Evolutionary conservation across 768 basidiomycete genomes (phyloP).

Genomic region (Mycena haematopus): DNA sequence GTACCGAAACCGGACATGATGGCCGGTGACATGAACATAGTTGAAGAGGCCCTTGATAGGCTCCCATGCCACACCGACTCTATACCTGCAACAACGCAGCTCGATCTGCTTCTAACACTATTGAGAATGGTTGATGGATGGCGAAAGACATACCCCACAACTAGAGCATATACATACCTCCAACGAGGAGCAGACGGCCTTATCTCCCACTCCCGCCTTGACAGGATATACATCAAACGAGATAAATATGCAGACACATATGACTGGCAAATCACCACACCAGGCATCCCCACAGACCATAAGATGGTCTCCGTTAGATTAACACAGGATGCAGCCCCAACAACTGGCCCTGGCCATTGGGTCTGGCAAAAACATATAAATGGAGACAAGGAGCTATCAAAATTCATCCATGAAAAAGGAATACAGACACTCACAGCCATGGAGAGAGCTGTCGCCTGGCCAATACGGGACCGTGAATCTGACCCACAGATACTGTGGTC

Average conservation of each 20-base stretch:
- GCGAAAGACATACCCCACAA: conserved; percentile 17
- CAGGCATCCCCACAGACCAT: neutral
- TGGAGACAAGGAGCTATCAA: neutral
- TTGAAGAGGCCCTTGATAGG: conserved; percentile 29
- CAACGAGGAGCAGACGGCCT: neutral
- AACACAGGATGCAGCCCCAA: neutral
- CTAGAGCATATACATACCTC: neutral
- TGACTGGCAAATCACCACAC: neutral
- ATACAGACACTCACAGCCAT: neutral
- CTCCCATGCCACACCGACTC: conserved; percentile 20
- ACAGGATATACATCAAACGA: neutral
- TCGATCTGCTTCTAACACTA: conserved; percentile 4
- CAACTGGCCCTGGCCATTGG: neutral
- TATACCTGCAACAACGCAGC: neutral
- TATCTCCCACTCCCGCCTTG: conserved; percentile 3
- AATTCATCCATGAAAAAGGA: neutral
- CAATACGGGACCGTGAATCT: neutral
- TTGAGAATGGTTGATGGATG: conserved; percentile 28
- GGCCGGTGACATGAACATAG: conserved; percentile 30
- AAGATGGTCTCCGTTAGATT: neutral
- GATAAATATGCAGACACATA: neutral
- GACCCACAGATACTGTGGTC: neutral
- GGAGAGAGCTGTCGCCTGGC: too few species aligned
- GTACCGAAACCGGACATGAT: conserved; percentile 22
- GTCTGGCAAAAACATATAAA: neutral